Percentiles rank a stretch among this genome's conserved stretches.
Conservation (phyloP, 2,329 filamentous ascomycete species). For the Aureobasidium lini region DNA sequence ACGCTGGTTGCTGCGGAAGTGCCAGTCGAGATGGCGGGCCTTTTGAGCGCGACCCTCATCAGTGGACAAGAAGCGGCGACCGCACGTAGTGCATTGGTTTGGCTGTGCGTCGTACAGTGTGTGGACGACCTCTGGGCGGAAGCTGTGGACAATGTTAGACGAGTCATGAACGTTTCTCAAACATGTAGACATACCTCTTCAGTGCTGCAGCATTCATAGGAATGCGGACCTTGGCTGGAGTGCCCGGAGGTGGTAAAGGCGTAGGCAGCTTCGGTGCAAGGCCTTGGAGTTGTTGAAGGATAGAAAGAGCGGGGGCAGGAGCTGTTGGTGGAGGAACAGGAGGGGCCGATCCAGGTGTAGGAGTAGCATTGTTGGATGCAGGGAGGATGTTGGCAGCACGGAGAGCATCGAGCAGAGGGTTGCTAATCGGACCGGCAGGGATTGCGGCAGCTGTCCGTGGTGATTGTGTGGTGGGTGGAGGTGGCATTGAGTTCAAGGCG, state of each 20-base stretch:
- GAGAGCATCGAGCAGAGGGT: constrained; percentile 16
- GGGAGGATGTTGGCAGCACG: constrained; percentile 20
- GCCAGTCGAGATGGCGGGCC: constrained; percentile 92
- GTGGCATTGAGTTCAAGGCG: constrained; percentile 25
- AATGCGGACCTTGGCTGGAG: constrained; percentile 15
- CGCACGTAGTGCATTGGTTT: constrained; percentile 85
- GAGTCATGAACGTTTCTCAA: constrained; percentile 16
- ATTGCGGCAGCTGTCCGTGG: constrained; percentile 10
- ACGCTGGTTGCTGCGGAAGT: constrained; percentile 87
- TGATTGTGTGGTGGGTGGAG: background rate
- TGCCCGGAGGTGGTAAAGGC: background rate
- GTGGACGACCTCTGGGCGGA: constrained; percentile 65
- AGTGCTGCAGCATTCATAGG: constrained; percentile 25
- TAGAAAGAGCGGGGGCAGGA: background rate
- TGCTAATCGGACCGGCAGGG: constrained; percentile 15
- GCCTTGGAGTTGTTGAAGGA: constrained; percentile 12
- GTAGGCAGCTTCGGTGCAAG: constrained; percentile 8
- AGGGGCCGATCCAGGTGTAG: constrained; percentile 15
- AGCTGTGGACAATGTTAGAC: constrained; percentile 38
- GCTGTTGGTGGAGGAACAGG: constrained; percentile 7
- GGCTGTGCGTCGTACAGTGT: constrained; percentile 74
- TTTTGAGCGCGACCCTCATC: constrained; percentile 77
- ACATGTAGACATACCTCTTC: constrained; percentile 17
- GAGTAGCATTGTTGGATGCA: constrained; percentile 18
- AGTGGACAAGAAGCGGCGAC: constrained; percentile 72